A percentile compares a stretch with the other conserved stretches of the same genome.
Evolutionary conservation across 805 yeast species (phyloP).

Genomic region (Zygotorulaspora florentina): DNA sequence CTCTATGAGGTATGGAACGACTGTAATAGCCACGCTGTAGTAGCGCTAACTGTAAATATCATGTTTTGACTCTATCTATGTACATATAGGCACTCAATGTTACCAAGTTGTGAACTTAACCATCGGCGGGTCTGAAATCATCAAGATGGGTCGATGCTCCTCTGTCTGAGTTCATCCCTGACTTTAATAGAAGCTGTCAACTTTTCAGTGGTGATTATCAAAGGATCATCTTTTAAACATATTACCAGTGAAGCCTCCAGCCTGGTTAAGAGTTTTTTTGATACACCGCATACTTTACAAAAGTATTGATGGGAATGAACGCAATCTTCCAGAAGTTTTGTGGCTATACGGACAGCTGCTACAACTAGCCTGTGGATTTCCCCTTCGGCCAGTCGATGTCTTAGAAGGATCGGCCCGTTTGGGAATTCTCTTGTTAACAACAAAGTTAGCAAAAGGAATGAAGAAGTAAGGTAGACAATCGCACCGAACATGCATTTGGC

Average conservation of each 20-base stretch:
- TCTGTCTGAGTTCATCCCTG: slow-evolving; percentile 13
- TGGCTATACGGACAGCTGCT: slow-evolving; percentile 43
- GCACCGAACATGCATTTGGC: slow-evolving; percentile 30
- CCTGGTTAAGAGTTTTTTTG: slow-evolving; percentile 28
- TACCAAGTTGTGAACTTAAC: no score
- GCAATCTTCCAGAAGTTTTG: slow-evolving; percentile 46
- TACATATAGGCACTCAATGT: no score
- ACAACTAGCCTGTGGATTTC: slow-evolving; percentile 43
- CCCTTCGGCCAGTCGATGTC: slow-evolving; percentile 33
- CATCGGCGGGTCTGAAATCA: no score
- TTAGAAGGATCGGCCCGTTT: slow-evolving; percentile 12
- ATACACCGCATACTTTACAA: slow-evolving; percentile 46
- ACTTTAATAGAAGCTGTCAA: slow-evolving; percentile 14
- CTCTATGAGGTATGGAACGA: no score
- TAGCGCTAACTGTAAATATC: no score
- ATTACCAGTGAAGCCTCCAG: slow-evolving; percentile 27
- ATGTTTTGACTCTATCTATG: no score
- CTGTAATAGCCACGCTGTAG: no score
- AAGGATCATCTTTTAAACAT: slow-evolving; percentile 18
- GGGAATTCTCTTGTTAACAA: slow-evolving; percentile 14
- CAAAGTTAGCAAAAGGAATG: slow-evolving; percentile 24
- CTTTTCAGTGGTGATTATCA: slow-evolving; percentile 20
- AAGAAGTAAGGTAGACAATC: slow-evolving; percentile 26
- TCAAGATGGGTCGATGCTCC: not conserved
- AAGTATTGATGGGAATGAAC: slow-evolving; percentile 44